phyloP scores from a whole-genome alignment of 202 grass and related monocot species.

The Digitaria exilis region DNA sequence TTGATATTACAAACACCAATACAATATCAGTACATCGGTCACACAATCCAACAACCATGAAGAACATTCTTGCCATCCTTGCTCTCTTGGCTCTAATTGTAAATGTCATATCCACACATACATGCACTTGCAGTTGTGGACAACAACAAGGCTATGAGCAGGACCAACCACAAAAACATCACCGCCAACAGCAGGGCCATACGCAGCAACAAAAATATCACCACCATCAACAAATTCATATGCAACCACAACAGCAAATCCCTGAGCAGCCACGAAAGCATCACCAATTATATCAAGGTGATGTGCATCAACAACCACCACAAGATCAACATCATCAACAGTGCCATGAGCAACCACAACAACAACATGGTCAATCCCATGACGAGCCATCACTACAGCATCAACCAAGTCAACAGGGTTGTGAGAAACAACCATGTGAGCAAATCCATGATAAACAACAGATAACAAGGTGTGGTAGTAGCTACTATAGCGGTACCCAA shows the following conservation, averaged over 20 bases:
- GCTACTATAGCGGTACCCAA: background rate
- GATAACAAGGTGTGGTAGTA: background rate
- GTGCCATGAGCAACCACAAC: background rate
- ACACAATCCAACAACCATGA: conserved; percentile 29
- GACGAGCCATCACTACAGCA: too few relatives aligned
- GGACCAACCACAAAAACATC: background rate
- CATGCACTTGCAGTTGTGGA: background rate
- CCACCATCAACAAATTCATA: background rate
- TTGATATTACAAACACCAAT: background rate
- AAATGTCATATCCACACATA: background rate
- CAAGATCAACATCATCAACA: background rate
- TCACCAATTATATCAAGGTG: background rate
- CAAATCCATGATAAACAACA: background rate
- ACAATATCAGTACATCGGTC: background rate
- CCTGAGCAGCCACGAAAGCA: background rate
- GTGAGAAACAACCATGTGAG: too few relatives aligned
- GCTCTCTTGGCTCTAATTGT: background rate
- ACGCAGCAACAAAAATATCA: background rate
- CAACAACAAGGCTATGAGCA: background rate
- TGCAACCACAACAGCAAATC: background rate
- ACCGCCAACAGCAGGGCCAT: background rate
- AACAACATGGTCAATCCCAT: too few relatives aligned
- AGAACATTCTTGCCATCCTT: background rate
- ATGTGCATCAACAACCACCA: background rate
- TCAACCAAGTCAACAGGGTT: too few relatives aligned